Conservation (phyloP, 2,329 filamentous ascomycete species). For the Ceratocystis eucalypticola region DNA sequence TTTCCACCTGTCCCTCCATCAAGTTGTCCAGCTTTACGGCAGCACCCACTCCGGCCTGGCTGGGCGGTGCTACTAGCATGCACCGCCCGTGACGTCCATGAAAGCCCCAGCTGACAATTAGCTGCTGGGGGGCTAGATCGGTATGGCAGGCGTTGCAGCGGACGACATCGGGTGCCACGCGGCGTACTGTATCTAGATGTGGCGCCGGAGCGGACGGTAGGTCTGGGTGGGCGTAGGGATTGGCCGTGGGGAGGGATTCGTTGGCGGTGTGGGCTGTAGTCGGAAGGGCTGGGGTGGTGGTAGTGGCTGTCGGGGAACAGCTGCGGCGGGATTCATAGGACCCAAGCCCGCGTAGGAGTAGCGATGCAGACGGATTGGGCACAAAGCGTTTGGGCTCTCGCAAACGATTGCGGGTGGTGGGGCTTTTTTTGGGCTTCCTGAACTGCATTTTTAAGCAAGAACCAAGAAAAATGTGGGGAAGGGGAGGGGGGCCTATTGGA, state of each 20-base stretch:
- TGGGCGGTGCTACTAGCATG: slow-evolving; percentile 39
- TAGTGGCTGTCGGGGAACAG: not conserved
- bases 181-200: slow-evolving; percentile 21
- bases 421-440: slow-evolving; percentile 5
- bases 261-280: not conserved
- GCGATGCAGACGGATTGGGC: not conserved
- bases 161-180: slow-evolving; percentile 24
- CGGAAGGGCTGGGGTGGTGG: not conserved
- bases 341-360: not conserved
- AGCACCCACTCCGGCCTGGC: slow-evolving; percentile 21
- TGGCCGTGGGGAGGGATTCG: not conserved
- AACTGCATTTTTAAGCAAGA: slow-evolving; percentile 1
- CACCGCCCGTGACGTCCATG: slow-evolving; percentile 52
- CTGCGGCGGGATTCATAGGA: not conserved
- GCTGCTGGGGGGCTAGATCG: slow-evolving; percentile 46
- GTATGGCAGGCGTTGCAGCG: slow-evolving; percentile 45
- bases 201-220: slow-evolving; percentile 21
- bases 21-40: slow-evolving; percentile 38
- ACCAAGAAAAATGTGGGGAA: not conserved
- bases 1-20: slow-evolving; percentile 39
- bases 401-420: not conserved
- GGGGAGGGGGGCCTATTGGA: not conserved
- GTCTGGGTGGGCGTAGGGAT: slow-evolving; percentile 14
- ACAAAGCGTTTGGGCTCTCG: not conserved
- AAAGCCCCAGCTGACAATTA: slow-evolving; percentile 54